Base-by-base conservation (phyloP, 768 basidiomycete genomes). In the Suillus subluteus region DNA sequence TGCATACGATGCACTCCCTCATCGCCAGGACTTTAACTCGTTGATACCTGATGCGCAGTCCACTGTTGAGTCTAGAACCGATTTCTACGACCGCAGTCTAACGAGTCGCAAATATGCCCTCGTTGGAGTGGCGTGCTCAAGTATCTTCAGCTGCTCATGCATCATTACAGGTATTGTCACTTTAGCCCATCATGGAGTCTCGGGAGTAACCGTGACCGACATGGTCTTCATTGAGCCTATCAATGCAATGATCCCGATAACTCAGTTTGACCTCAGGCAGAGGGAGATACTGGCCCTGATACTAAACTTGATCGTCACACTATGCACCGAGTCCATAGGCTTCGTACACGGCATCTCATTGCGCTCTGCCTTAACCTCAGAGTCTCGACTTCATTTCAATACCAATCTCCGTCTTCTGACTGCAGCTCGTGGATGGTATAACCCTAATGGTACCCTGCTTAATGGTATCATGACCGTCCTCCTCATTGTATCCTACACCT, bases 301-400 rank as follows among this genome's bases (percentile, higher is more conserved):
- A 5, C 73, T 78, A 58, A 77, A 72, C n/a, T 52, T 74, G 15
- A 66, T 77, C 64, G 71, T 77, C 43, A 66, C 72, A 0, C 44
- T 65, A 6, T 77, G 76, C 37, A 77, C 74, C 15, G 76, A 78
- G 41, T 68, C 76, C 3, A 78, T 69, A 8, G 77, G 76, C 2
- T 72, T 72, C 18, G 73, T 68, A 13, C 76, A 78, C n/a, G 67
- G 65, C 54, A 70, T 76, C 44, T 69, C 76, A 0, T 48, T 77
- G 67, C 74, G 76, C 30, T 71, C 75, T 18, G 71, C 71, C 9
- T 66, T 78, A 54, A 67, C 76, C 6, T 71, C 76, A 7, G 63
- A 78, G 30, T 61, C 6, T 21, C 72, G 67, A 21, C 67, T 78
- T 35, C 26, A 26, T 26, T 26, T 26, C 26, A 26, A 26, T 26